Percentiles rank a stretch among this genome's conserved stretches.
Conservation (phyloP, 2,329 filamentous ascomycete genomes). For the Paecilomyces variotii region DNA sequence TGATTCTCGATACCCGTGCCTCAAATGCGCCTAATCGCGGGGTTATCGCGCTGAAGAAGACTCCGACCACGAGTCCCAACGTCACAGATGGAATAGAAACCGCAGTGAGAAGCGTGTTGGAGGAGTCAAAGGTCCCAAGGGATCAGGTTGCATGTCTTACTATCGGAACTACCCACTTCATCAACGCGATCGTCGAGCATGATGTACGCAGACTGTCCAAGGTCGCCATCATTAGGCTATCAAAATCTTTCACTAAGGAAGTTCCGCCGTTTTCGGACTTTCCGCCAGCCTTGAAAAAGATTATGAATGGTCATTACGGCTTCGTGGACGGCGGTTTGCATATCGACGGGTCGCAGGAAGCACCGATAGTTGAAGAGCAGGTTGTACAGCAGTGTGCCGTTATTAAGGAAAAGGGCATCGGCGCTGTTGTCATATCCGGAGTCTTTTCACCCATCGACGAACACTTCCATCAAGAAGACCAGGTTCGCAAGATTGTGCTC, state of each 20-base stretch:
- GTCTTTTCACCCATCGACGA: conserved; percentile 54
- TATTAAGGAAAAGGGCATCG: conserved; percentile 38
- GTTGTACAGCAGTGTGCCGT: conserved; percentile 36
- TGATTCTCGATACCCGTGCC: conserved; percentile 20
- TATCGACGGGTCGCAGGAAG: conserved; percentile 36
- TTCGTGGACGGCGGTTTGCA: conserved; percentile 44
- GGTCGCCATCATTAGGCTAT: conserved; percentile 47
- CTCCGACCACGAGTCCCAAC: conserved; percentile 32
- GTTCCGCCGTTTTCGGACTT: conserved; percentile 45
- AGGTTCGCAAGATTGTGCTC: conserved; percentile 41
- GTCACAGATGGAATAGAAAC: conserved; percentile 35
- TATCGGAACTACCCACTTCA: conserved; percentile 47
- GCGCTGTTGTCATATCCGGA: conserved; percentile 47
- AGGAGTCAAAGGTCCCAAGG: conserved; percentile 22
- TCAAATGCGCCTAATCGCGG: conserved; percentile 17
- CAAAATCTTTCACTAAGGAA: conserved; percentile 40
- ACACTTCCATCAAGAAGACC: conserved; percentile 44
- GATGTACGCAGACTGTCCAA: conserved; percentile 42
- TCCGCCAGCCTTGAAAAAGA: conserved; percentile 35
- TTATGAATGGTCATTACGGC: conserved; percentile 41
- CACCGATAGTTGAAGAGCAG: conserved; percentile 37
- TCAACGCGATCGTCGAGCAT: conserved; percentile 45
- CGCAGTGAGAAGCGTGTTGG: conserved; percentile 29
- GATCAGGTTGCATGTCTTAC: conserved; percentile 38
- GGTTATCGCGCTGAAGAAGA: conserved; percentile 27